Evolutionary conservation across 768 basidiomycete species (phyloP), one percentile per base, ranked within the genome.

Genomic region (Pulveroboletus sp.): DNA sequence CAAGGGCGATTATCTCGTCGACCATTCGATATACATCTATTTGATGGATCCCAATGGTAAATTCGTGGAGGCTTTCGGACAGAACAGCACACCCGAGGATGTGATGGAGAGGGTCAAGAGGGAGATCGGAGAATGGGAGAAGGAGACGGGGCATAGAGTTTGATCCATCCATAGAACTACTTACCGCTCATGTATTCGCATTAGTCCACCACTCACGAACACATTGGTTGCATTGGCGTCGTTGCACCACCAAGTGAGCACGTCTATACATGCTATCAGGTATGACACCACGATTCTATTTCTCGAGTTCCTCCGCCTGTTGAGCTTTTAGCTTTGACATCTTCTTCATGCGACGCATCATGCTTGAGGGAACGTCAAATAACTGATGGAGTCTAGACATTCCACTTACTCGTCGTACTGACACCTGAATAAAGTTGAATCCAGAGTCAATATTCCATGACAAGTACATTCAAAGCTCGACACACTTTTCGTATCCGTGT

Each of bases 1-100:
- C 14, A 81, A 78, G 9, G 94, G 93, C 42, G 97, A 99, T 72
- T 99, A 98, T 66, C 82, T 99, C 37, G 97, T 99, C 29, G 97
- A 98, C 70, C 87, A 90, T 67, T 93, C 90, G 35, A 95, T 97
- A 66, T 97, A 93, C 70, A 90, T 99, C 57, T 99, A 99, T 70
- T 79, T 99, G 31, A 97, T 99, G 93, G 94, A 97, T 61, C 95
- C 97, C 2, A 69, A 83, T 5, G 97, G 95, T 2, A 77, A 87
- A 62, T 99, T 98, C 57, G 90, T 97, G 1, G 94, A 98, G 53
- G 97, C 97, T 1, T 97, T 97, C 66, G 97, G 97, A 5, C 93
- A 97, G 73, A 78, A 76, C 42, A 84, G 78, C 45, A 77, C 78
- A 0, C 75, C 80, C 12, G 78, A 83, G 19, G 86, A 90, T 9